These are phyloP conservation scores for Kuraishia borneana DNA, from an alignment of 805 yeast species.

Conservation along the genomic window DNA sequence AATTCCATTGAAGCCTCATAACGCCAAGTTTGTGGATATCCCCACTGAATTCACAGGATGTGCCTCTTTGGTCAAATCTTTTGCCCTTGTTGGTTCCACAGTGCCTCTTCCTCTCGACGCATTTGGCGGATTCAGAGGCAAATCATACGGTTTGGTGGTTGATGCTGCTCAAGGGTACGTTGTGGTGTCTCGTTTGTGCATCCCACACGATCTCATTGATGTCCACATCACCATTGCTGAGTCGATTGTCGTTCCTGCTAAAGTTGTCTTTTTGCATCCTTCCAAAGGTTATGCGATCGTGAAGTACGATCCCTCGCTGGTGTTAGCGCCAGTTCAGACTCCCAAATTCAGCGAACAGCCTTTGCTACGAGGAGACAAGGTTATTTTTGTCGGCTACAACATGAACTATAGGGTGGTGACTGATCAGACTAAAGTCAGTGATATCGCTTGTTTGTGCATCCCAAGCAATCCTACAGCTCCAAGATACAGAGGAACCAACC, in stretches of 20 bases:
- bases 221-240: slow-evolving; percentile 75
- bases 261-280: slow-evolving; percentile 79
- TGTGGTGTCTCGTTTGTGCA: slow-evolving; percentile 62
- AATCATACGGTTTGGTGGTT: slow-evolving; percentile 68
- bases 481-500: slow-evolving; percentile 74
- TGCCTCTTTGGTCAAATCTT: slow-evolving; percentile 47
- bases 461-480: slow-evolving; percentile 64
- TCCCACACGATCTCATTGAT: slow-evolving; percentile 78
- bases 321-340: slow-evolving; percentile 59
- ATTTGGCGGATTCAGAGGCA: slow-evolving; percentile 46
- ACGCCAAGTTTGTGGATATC: slow-evolving; percentile 61
- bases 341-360: slow-evolving; percentile 49
- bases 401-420: slow-evolving; percentile 57
- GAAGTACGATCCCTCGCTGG: slow-evolving; percentile 68
- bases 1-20: slow-evolving; percentile 35
- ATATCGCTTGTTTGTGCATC: slow-evolving; percentile 61
- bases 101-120: slow-evolving; percentile 72
- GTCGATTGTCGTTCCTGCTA: slow-evolving; percentile 68
- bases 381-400: slow-evolving; percentile 75
- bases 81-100: slow-evolving; percentile 58
- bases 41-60: slow-evolving; percentile 48
- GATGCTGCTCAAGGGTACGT: slow-evolving; percentile 77
- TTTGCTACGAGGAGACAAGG: slow-evolving; percentile 63
- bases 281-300: slow-evolving; percentile 77
- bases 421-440: slow-evolving; percentile 68